Conservation (phyloP, 2,329 filamentous ascomycete genomes). For the Hymenoscyphus infarciens region DNA sequence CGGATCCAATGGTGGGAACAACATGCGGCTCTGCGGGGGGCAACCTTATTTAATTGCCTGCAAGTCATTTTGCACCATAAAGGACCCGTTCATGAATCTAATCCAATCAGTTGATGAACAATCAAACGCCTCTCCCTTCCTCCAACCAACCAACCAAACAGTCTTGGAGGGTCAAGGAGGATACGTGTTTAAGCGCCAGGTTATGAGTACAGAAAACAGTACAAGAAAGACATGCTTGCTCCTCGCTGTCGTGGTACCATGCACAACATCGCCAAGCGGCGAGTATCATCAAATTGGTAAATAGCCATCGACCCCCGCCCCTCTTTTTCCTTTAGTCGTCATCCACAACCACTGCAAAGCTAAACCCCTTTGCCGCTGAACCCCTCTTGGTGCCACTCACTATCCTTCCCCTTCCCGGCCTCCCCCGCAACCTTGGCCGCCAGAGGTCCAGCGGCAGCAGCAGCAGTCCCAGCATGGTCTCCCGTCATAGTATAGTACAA, state of each 20-base stretch:
- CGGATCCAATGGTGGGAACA: neutral
- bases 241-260: neutral
- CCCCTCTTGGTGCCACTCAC: conserved; percentile 60
- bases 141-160: neutral
- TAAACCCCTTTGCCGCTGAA: conserved; percentile 31
- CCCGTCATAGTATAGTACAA: conserved; percentile 54
- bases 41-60: neutral
- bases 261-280: conserved; percentile 3
- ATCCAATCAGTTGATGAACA: conserved; percentile 1
- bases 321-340: neutral
- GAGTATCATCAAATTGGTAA: neutral
- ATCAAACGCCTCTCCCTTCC: neutral
- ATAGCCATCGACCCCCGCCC: neutral
- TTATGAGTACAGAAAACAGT: neutral
- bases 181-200: neutral
- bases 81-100: neutral
- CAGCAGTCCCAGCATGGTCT: conserved; percentile 46
- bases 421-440: conserved; percentile 37
- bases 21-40: neutral
- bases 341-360: neutral
- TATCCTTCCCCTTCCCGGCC: conserved; percentile 39
- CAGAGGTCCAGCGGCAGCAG: conserved; percentile 40
- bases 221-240: conserved; percentile 2
- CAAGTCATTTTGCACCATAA: conserved; percentile 1
- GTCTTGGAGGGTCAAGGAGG: neutral